A percentile compares a stretch with the other conserved stretches of the same genome.
phyloP scores from a whole-genome alignment of 225 moss, liverwort and hornwort genomes.

The Physcomitrellopsis africana region DNA sequence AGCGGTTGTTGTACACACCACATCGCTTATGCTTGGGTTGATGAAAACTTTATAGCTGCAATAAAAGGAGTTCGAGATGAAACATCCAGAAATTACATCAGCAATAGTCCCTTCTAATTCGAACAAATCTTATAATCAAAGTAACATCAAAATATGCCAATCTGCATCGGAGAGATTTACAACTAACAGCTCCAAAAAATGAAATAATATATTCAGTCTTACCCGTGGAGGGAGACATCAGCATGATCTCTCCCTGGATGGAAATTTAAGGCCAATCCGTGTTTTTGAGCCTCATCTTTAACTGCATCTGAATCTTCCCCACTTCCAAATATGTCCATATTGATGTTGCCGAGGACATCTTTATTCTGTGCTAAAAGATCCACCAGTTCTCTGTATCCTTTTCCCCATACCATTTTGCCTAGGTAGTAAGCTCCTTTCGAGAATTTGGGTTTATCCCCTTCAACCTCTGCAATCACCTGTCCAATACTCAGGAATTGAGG shows the following conservation, averaged over 20 bases:
- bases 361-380: slow-evolving; percentile 80
- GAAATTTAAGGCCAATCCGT: slow-evolving; percentile 71
- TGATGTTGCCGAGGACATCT: slow-evolving; percentile 52
- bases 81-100: not conserved
- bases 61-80: slow-evolving; percentile 11
- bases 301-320: slow-evolving; percentile 90
- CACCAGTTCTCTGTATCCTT: slow-evolving; percentile 89
- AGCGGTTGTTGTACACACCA: slow-evolving; percentile 94
- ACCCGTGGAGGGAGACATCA: slow-evolving; percentile 77
- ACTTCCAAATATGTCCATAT: slow-evolving; percentile 82
- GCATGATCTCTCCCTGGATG: slow-evolving; percentile 89
- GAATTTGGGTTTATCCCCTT: slow-evolving; percentile 51
- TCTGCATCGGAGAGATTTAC: not conserved
- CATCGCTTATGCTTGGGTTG: slow-evolving; percentile 96
- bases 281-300: slow-evolving; percentile 54
- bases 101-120: not conserved
- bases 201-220: slow-evolving; percentile 25
- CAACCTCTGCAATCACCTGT: slow-evolving; percentile 52
- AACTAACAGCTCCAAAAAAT: not conserved
- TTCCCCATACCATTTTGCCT: slow-evolving; percentile 95
- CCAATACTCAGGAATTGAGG: slow-evolving; percentile 83
- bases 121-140: not conserved
- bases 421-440: slow-evolving; percentile 85
- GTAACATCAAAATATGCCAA: not conserved
- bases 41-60: slow-evolving; percentile 97